Evolutionary conservation across 2,329 filamentous ascomycete genomes (phyloP), one percentile per base, ranked within the genome.

Genomic region (Albophoma yamanashiensis): DNA sequence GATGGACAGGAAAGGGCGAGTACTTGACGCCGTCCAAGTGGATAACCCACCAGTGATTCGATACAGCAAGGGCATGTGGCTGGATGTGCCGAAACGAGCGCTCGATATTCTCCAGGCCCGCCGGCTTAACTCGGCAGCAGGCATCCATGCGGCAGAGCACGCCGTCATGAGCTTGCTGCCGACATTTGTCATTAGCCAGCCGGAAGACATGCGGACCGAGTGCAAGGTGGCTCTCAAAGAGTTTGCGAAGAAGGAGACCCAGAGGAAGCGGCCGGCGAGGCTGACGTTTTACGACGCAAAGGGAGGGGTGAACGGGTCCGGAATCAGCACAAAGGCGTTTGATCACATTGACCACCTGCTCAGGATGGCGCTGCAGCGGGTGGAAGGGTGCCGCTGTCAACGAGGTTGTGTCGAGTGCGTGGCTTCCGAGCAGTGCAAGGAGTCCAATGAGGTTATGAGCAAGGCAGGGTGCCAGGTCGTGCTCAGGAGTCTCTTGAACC

Each of bases 281-380:
- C 75, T 99, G 56, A 96, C 91, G 0, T 96, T 99, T 68, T 99
- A 97, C 74, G 94, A 97, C 71, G 88, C 91, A 3, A 96, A 96
- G 73, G 94, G 94, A 9, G 93, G 93, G 0, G 82, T 89, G 0
- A 83, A 84, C 52, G 93, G 93, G 0, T 89, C 85, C 0, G 94
- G 94, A 0, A 95, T 97, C 66, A 91, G 89, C 63, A 89, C 88
- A 45, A 97, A 96, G 70, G 93, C 92, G 0, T 97, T 97, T 68
- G 93, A 97, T 68, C 95, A 96, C 68, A 80, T 96, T 25, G 91
- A 96, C 67, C 71, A 88, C 40, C 76, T 97, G 40, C 80, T 97
- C 1, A 77, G 77, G 25, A 88, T 92, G 69, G 93, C 92, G 0
- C 81, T 94, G 43, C 79, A 84, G 60, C 80, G 94, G 9, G 86